Percentiles rank a stretch among this genome's conserved stretches.
phyloP scores from a whole-genome alignment of 106 monocot species.

The Dendrobium chrysotoxum region DNA sequence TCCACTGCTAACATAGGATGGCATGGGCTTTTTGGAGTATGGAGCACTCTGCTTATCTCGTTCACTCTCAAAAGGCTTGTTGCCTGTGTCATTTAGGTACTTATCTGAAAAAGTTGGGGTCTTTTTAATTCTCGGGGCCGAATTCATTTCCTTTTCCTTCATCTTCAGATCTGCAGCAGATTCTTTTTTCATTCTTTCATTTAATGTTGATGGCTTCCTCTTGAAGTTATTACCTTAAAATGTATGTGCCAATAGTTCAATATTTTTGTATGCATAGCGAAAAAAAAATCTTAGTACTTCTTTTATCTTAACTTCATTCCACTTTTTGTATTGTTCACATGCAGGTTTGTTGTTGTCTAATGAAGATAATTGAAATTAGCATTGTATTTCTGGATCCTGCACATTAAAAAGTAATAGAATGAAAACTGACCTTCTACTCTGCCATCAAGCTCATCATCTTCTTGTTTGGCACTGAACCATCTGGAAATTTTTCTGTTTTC shows the following conservation, averaged over 20 bases:
- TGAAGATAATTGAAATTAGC: background rate
- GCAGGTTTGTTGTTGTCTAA: background rate
- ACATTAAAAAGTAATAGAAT: background rate
- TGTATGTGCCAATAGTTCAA: background rate
- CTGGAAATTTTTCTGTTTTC: slow-evolving; percentile 28
- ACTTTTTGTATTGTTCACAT: background rate
- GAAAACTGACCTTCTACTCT: slow-evolving; percentile 33
- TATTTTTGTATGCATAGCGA: background rate
- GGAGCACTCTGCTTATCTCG: background rate
- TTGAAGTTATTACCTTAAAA: slow-evolving; percentile 6
- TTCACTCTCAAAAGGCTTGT: slow-evolving; percentile 19
- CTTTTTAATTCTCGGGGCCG: slow-evolving; percentile 24
- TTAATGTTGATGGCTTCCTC: slow-evolving; percentile 11
- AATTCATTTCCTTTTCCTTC: slow-evolving; percentile 16
- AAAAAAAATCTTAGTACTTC: background rate
- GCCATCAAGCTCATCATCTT: slow-evolving; percentile 21
- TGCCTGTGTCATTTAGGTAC: slow-evolving; percentile 27
- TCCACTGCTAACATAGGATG: slow-evolving; percentile 5
- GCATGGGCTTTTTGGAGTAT: slow-evolving; percentile 9
- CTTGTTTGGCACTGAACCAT: slow-evolving; percentile 45
- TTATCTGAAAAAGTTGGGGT: slow-evolving; percentile 44
- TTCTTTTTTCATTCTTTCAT: slow-evolving; percentile 10
- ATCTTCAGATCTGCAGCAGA: slow-evolving; percentile 7
- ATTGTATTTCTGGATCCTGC: background rate
- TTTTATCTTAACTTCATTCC: background rate